These are phyloP conservation scores for Fragaria nilgerrensis DNA, from an alignment of 306 rosid genomes.

Conservation along the genomic window DNA sequence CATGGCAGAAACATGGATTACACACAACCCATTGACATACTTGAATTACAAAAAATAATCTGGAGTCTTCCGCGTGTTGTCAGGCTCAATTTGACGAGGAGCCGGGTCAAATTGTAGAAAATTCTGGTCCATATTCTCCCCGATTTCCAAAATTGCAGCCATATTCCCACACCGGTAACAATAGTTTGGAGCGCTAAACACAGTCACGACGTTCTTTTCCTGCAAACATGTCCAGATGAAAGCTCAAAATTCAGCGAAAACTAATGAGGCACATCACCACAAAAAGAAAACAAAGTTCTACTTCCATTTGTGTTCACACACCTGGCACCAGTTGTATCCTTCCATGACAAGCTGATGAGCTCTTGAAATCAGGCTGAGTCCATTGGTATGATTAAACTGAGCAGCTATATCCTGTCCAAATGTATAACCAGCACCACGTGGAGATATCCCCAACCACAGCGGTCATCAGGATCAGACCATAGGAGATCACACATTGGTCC, in stretches of 20 bases:
- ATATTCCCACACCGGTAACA: constrained; percentile 97
- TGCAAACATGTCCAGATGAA: constrained; percentile 32
- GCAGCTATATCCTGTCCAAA: constrained; percentile 98
- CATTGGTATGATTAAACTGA: constrained; percentile 91
- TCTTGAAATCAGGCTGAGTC: constrained; percentile 90
- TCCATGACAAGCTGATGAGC: constrained; percentile 99
- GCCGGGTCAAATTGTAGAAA: constrained; percentile 99
- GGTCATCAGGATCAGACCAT: constrained; percentile 99
- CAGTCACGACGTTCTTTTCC: constrained; percentile 98
- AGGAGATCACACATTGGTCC: constrained; percentile 99
- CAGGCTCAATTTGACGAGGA: constrained; percentile 96
- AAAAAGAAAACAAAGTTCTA: background rate
- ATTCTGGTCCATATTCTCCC: constrained; percentile 97
- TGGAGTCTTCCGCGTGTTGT: constrained; percentile 96
- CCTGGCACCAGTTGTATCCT: constrained; percentile 99
- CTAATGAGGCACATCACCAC: constrained; percentile 1
- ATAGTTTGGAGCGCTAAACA: constrained; percentile 96
- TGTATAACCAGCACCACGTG: constrained; percentile 99
- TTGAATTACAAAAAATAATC: constrained; percentile 92
- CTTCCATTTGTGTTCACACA: constrained; percentile 22
- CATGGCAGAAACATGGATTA: constrained; percentile 57
- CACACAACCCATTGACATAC: constrained; percentile 46
- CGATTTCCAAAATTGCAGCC: constrained; percentile 98
- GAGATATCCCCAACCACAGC: constrained; percentile 99
- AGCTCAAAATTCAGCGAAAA: constrained; percentile 22